phyloP scores from a whole-genome alignment of 2,329 filamentous ascomycete species.

The Chaetomiaceae sp. region DNA sequence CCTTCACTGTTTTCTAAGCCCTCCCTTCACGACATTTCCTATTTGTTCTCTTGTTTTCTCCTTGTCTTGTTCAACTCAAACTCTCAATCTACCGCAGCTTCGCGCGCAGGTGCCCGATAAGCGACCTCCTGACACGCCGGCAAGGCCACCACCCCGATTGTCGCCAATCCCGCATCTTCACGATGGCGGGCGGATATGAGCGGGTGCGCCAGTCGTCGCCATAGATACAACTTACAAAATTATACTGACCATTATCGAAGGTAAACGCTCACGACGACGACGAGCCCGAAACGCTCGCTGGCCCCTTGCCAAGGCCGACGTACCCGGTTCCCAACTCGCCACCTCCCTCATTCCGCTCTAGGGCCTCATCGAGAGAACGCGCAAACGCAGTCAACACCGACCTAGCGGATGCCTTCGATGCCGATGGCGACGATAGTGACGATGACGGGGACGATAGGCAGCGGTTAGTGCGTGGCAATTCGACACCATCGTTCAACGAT shows the following conservation, averaged over 20 bases:
- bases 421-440: constrained; percentile 71
- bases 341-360: constrained; percentile 83
- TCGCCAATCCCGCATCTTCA: too few species aligned
- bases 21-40: background rate
- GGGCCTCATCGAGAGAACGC: constrained; percentile 57
- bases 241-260: too few species aligned
- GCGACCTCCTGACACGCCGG: too few species aligned
- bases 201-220: constrained; percentile 42
- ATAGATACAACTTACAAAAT: too few species aligned
- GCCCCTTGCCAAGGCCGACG: constrained; percentile 31
- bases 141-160: too few species aligned
- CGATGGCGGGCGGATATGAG: constrained; percentile 55
- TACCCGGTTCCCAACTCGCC: constrained; percentile 53
- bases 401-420: constrained; percentile 90
- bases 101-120: too few species aligned
- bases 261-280: constrained; percentile 58
- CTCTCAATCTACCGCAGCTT: too few species aligned
- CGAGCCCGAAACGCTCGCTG: constrained; percentile 38
- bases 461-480: constrained; percentile 71
- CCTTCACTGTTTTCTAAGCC: background rate
- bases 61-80: background rate
- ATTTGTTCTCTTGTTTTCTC: constrained; percentile 1
- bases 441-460: constrained; percentile 77
- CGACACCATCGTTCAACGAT: constrained; percentile 27
- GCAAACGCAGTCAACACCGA: constrained; percentile 61